Conservation (phyloP, 208 protist genomes). For the Leishmania arabica region DNA sequence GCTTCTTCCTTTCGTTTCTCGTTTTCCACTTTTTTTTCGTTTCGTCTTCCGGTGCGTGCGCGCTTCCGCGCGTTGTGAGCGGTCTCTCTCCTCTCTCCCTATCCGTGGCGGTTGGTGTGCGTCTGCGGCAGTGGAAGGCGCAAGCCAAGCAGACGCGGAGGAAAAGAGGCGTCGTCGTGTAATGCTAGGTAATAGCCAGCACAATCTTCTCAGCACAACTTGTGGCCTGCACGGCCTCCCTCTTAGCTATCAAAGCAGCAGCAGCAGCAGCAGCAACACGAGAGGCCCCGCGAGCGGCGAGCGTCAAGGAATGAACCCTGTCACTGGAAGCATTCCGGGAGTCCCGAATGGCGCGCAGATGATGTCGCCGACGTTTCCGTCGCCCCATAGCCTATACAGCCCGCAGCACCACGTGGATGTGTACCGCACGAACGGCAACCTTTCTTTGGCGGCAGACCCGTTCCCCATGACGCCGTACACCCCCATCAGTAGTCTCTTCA, state of each 20-base stretch:
- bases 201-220: neutral
- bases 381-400: constrained; percentile 65
- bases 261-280: neutral
- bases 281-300: constrained; percentile 4
- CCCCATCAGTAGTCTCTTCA: constrained; percentile 71
- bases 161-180: neutral
- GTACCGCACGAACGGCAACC: constrained; percentile 60
- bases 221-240: neutral
- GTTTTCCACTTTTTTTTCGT: neutral
- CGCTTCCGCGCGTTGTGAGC: neutral
- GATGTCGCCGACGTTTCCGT: constrained; percentile 52
- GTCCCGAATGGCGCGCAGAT: constrained; percentile 30
- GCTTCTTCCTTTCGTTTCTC: neutral
- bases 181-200: constrained; percentile 9
- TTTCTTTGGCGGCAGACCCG: constrained; percentile 51
- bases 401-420: constrained; percentile 64
- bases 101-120: neutral
- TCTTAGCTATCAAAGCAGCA: neutral
- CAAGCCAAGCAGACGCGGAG: neutral
- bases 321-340: constrained; percentile 30
- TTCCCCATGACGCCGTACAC: constrained; percentile 88
- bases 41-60: neutral
- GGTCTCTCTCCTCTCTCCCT: neutral
- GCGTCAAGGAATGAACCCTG: constrained; percentile 21
- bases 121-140: neutral